phyloP scores from a whole-genome alignment of 108 stramenopile genomes.

The Pelagomonas calceolata region DNA sequence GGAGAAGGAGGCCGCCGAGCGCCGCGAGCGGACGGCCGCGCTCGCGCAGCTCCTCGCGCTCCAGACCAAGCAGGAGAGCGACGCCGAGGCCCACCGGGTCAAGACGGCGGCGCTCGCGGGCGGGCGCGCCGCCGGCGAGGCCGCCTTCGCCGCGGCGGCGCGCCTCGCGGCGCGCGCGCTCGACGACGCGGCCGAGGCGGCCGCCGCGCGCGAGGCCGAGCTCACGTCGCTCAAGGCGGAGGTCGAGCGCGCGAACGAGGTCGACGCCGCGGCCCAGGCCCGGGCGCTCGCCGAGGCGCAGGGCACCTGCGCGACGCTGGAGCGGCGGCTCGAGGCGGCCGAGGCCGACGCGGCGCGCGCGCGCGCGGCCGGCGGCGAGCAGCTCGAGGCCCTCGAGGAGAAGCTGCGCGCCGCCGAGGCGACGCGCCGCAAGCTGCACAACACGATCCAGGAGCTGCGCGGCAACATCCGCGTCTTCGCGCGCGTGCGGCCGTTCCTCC shows the following conservation, averaged over 20 bases:
- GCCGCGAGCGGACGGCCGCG: slow-evolving; percentile 15
- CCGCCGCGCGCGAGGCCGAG: neutral
- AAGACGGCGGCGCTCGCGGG: neutral
- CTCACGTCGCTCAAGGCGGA: neutral
- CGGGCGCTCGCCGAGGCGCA: slow-evolving; percentile 1
- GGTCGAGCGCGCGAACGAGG: neutral
- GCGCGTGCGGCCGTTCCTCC: slow-evolving; percentile 79
- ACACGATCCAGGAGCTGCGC: slow-evolving; percentile 79
- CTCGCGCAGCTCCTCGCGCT: slow-evolving; percentile 12
- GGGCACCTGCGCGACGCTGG: slow-evolving; percentile 23
- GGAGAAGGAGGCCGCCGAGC: slow-evolving; percentile 7
- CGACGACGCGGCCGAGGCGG: neutral
- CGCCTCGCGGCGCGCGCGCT: neutral
- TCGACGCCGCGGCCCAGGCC: neutral
- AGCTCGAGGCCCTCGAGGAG: slow-evolving; percentile 56
- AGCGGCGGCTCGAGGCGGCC: slow-evolving; percentile 45
- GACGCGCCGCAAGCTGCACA: slow-evolving; percentile 70
- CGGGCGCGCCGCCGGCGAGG: neutral
- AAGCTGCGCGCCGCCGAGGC: slow-evolving; percentile 39
- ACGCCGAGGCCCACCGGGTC: neutral
- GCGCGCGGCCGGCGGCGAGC: slow-evolving; percentile 53
- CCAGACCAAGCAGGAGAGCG: neutral
- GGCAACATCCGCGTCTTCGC: slow-evolving; percentile 92
- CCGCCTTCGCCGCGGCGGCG: neutral
- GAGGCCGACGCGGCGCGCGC: slow-evolving; percentile 53